phyloP scores from a whole-genome alignment of 2,329 filamentous ascomycete genomes.

The Alternaria gaisen region DNA sequence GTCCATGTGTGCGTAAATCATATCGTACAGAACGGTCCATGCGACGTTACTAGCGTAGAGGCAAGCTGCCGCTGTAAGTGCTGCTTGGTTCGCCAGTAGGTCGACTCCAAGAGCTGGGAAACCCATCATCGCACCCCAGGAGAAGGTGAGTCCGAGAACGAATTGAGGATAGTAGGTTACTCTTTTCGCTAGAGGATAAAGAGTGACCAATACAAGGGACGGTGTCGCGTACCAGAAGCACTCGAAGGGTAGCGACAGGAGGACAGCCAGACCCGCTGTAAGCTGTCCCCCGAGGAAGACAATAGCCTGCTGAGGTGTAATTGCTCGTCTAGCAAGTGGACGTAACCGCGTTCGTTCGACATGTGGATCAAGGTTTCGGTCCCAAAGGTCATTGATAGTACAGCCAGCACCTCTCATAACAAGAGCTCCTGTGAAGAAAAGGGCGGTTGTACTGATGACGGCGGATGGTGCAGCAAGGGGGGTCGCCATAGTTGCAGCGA shows the following conservation, averaged over 20 bases:
- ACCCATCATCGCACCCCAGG: constrained; percentile 88
- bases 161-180: constrained; percentile 88
- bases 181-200: constrained; percentile 84
- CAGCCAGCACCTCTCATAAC: constrained; percentile 90
- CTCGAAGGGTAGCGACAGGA: constrained; percentile 76
- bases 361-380: constrained; percentile 83
- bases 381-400: constrained; percentile 91
- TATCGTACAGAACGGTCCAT: constrained; percentile 90
- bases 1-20: constrained; percentile 94
- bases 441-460: constrained; percentile 68
- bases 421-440: constrained; percentile 80
- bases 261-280: constrained; percentile 74
- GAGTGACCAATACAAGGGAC: constrained; percentile 74
- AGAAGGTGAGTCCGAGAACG: constrained; percentile 84
- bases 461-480: constrained; percentile 69
- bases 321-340: constrained; percentile 80
- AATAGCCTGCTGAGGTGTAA: constrained; percentile 75
- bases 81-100: constrained; percentile 69
- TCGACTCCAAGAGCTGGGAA: constrained; percentile 85
- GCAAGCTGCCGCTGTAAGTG: constrained; percentile 71
- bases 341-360: constrained; percentile 79
- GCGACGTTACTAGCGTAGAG: constrained; percentile 82
- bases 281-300: constrained; percentile 79
- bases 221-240: constrained; percentile 83
- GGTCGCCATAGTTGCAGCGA: constrained; percentile 74